These are phyloP conservation scores for Ceratocystis harringtonii DNA, from an alignment of 2,329 filamentous ascomycete species.

Conservation along the genomic window DNA sequence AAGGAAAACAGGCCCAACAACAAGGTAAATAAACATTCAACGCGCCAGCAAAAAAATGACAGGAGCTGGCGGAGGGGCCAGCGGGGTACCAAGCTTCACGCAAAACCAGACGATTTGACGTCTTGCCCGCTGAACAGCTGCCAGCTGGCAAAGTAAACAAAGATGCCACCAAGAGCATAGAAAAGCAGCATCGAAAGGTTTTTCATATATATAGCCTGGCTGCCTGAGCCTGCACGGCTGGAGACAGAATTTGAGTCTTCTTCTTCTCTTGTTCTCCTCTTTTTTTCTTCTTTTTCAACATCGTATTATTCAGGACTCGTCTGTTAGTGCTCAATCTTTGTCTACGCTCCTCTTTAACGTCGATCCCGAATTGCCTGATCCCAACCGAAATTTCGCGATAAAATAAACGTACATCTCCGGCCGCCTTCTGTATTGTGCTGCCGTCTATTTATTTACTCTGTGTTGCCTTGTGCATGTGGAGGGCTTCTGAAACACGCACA, in stretches of 20 bases:
- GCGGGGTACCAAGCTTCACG: background rate
- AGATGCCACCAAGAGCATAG: background rate
- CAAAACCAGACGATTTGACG: background rate
- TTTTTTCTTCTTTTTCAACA: background rate
- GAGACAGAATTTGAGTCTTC: background rate
- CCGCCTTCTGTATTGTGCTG: background rate
- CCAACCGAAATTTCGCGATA: background rate
- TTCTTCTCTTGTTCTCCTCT: background rate
- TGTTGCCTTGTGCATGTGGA: background rate
- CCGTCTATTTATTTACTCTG: background rate
- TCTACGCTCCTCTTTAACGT: background rate
- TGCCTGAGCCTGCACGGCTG: background rate
- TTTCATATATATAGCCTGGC: background rate
- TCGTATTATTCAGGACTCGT: background rate
- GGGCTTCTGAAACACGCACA: background rate
- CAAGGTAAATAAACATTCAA: conserved; percentile 1
- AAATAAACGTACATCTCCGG: background rate
- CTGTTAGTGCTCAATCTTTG: background rate
- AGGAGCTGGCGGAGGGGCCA: background rate
- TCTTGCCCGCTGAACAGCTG: background rate
- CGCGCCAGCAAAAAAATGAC: background rate
- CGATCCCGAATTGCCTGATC: background rate
- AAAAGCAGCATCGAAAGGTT: background rate
- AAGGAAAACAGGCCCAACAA: background rate
- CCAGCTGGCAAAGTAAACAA: background rate